A percentile compares a stretch with the other conserved stretches of the same genome.
Conservation (phyloP, 352 stramenopile species). For the Pythium dissotocum region DNA sequence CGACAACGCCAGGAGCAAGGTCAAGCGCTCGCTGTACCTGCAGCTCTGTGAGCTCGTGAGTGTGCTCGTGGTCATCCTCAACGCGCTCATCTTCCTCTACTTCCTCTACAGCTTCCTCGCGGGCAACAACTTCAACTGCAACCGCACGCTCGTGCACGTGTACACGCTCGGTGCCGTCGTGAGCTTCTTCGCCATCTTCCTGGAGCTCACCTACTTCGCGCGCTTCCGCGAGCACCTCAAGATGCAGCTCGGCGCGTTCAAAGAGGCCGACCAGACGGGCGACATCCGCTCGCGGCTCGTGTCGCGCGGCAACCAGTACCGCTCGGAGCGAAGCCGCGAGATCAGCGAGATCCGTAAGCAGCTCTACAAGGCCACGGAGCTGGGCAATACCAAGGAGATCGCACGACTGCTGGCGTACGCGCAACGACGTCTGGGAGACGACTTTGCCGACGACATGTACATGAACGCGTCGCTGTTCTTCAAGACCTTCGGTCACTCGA, state of each 20-base stretch:
- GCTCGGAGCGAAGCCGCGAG: slow-evolving; percentile 45
- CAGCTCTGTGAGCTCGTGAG: slow-evolving; percentile 72
- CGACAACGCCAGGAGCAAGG: slow-evolving; percentile 44
- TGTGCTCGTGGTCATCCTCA: slow-evolving; percentile 51
- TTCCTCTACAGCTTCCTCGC: slow-evolving; percentile 63
- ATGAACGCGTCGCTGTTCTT: slow-evolving; percentile 47
- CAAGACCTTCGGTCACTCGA: slow-evolving; percentile 59
- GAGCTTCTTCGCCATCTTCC: slow-evolving; percentile 55
- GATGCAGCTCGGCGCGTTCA: slow-evolving; percentile 84
- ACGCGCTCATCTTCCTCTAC: slow-evolving; percentile 61
- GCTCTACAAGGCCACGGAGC: slow-evolving; percentile 67
- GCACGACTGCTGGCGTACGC: slow-evolving; percentile 51
- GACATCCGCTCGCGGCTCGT: slow-evolving; percentile 60
- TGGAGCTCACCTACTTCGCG: slow-evolving; percentile 77
- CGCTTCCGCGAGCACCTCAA: slow-evolving; percentile 86
- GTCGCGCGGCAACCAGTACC: slow-evolving; percentile 34
- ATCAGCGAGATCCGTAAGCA: slow-evolving; percentile 67
- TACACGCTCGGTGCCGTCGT: slow-evolving; percentile 53
- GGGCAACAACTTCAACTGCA: slow-evolving; percentile 71
- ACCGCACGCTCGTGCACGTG: slow-evolving; percentile 26
- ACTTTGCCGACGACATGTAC: slow-evolving; percentile 72
- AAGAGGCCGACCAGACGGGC: slow-evolving; percentile 81
- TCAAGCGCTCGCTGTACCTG: slow-evolving; percentile 73
- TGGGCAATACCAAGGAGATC: slow-evolving; percentile 64
- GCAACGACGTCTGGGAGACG: slow-evolving; percentile 44